A percentile compares a stretch with the other conserved stretches of the same genome.
Evolutionary conservation across 2,329 filamentous ascomycete genomes (phyloP).

Genomic region (Botrytis aclada): DNA sequence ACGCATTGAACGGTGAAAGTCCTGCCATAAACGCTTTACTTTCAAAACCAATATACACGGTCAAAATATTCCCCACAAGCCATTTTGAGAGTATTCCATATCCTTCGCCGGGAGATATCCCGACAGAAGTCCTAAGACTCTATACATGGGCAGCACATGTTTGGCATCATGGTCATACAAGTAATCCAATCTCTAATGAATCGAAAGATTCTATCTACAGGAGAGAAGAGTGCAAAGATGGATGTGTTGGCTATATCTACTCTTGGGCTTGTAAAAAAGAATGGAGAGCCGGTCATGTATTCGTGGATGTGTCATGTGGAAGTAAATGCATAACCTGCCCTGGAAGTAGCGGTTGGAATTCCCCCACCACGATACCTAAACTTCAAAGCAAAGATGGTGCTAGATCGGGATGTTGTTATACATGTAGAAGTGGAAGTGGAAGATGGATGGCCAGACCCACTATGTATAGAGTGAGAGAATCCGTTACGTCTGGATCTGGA

Average conservation of each 20-base stretch:
- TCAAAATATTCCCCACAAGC: neutral
- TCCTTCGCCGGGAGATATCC: neutral
- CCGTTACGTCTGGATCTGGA: neutral
- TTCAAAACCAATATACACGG: neutral
- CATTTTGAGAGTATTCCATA: neutral
- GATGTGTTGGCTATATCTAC: neutral
- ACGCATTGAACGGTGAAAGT: neutral
- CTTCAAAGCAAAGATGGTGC: neutral
- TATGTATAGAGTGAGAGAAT: neutral
- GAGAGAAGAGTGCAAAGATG: neutral
- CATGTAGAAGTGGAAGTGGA: neutral
- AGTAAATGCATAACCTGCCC: neutral
- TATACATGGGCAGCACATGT: neutral
- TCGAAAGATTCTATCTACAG: neutral
- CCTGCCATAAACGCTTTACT: rapidly evolving
- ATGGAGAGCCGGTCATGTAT: neutral
- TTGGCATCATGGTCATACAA: neutral
- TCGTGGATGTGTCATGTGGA: neutral
- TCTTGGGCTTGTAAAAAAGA: neutral
- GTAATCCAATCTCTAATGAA: neutral
- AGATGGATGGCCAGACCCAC: neutral
- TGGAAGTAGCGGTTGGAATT: neutral
- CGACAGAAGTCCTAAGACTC: neutral
- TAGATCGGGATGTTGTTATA: neutral
- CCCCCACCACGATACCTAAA: neutral